Base-by-base conservation (phyloP, 345 rosid genomes). In the Psidium guajava region DNA sequence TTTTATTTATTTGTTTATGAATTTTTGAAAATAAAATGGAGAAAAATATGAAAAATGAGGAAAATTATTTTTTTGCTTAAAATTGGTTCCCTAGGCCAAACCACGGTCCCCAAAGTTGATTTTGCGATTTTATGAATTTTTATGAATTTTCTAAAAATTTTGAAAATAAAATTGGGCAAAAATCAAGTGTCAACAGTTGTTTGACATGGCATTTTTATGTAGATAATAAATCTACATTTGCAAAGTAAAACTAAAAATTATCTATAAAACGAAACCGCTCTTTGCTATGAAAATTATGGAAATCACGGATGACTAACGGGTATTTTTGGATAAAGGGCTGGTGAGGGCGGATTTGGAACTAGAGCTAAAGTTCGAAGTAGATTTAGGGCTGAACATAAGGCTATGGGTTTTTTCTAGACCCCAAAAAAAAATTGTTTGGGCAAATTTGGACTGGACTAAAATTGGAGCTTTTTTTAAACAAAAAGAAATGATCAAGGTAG, bases 181-280 rank as follows among this genome's bases (percentile, higher is more conserved):
- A n/a, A n/a, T n/a, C n/a, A n/a, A n/a, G 5, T 0, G 0, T 15
- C 27, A 58, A 11, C 0, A n/a, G 32, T n/a, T 58, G 18, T 58
- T 58, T 58, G 32, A 25, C 27, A 27, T 25, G 28, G 32, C 64
- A 58, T n/a, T 58, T 58, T 3, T 4, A 1, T 32, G 27, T 58
- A 0, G 6, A 3, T 58, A 15, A 58, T 4, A 28, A 58, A 58
- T 58, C 64, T 13, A n/a, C 3, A 11, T 58, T 6, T 25, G 1
- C 32, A 58, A 58, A n/a, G 69, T 58, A 28, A n/a, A 32, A 5
- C 12, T 14, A 3, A 58, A 58, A 58, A 5, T 58, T n/a, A 12
- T 58, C 32, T 58, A 3, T 11, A 58, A n/a, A 58, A 57, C 2
- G 28, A 58, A 58, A 58, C 4, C 64, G 0, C 27, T n/a, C 3